Evolutionary conservation across 1,139 yeast genomes (phyloP), one percentile per base, ranked within the genome.

Genomic region (Debaryomyces psychrophilus): DNA sequence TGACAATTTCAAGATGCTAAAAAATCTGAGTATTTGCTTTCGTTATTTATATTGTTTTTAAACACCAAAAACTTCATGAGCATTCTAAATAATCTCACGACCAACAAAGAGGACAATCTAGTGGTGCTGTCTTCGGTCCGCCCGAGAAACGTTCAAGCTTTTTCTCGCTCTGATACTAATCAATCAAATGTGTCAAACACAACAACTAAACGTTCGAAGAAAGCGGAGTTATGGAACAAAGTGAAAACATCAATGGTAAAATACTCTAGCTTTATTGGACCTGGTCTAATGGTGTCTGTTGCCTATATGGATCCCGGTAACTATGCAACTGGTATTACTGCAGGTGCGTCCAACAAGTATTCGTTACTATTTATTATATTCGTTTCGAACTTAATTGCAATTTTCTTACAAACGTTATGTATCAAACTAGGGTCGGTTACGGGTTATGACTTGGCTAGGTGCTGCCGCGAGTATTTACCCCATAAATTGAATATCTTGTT

Each of bases 281-380:
- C 93, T 0, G 93, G 93, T 0, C 65, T 87, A 41, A 79, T 87
- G 81, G 83, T 87, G 15, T 73, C 87, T 33, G 92, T 87, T 29
- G 90, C 93, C 0, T 87, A 87, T 59, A 83, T 86, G 81, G 95
- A 87, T 62, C 95, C 95, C 1, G 95, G 95, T 62, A 87, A 87
- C 66, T 87, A 87, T 63, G 82, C 95, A 27, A 86, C 95, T 0
- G 90, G 85, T 52, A 82, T 85, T 8, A 73, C 84, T 7, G 95
- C 93, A 0, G 95, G 95, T 55, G 88, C 95, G 0, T 64, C 81
- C 29, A 82, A 85, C 55, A 65, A 73, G 58, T 88, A 70, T 60
- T 75, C 89, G 3, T 69, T 87, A 44, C 70, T 87, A 35, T 87
- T 85, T 64, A 77, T 87, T 48, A 80, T 86, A 37, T 68, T 88